Base-by-base conservation (phyloP, 208 protist species). In the Leishmania major region DNA sequence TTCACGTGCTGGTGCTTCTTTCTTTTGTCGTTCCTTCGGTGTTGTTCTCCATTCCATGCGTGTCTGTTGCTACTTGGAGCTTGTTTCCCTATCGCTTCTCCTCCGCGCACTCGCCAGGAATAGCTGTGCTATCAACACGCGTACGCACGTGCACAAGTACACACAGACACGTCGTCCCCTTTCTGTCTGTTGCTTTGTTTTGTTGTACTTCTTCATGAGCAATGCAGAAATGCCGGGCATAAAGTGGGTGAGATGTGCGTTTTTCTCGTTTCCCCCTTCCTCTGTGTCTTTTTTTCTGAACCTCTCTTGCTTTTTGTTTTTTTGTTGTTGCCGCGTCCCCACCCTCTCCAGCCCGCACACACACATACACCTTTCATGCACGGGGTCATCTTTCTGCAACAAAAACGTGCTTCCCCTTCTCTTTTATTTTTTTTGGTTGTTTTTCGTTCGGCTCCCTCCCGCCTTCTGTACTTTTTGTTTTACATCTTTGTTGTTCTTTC, bases 181-280 rank as follows among this genome's bases (percentile, higher is more conserved):
- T 6, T 60, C 40, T 71, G n/a, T 45, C 69, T 78, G 40, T 45
- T 72, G 77, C 2, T 57, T 69, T 73, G 45, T 62, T 45, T 55
- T 72, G 17, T 55, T 72, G 31, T 70, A 1, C 13, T 70, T 70
- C 35, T 70, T 64, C 59, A 28, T 64, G 67, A 40, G 43, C n/a
- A 73, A 37, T 49, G 59, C 59, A 31, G 28, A 35, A 64, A 28
- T 31, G 59, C 35, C 28, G 59, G 28, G 59, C 59, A 19, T 69
- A 17, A 35, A 43, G 64, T 69, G 15, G 17, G 17, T 37, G 35
- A 69, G 1, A 15, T 25, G 35, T 43, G n/a, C 59, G 7, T 17
- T 28, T 31, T 69, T 19, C 17, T 69, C 7, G 25, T 64, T 15
- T 28, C 59, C 28, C 59, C 59, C n/a, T 40, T 25, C 64, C 35